Evolutionary conservation across 352 stramenopile species (phyloP).

Genomic region (Globisporangium echinulatum): DNA sequence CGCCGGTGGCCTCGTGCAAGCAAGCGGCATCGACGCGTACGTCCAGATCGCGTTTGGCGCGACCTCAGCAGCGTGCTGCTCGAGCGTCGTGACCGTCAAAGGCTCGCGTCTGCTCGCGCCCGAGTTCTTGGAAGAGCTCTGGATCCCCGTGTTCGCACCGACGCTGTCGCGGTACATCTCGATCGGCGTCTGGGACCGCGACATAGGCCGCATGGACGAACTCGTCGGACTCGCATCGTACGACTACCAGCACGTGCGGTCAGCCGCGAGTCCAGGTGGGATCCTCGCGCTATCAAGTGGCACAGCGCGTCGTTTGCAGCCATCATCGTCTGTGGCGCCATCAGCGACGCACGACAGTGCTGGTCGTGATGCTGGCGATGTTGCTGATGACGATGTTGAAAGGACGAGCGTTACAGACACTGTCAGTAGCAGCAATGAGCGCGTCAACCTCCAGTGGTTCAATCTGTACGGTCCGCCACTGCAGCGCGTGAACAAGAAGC

Average conservation of each 20-base stretch:
- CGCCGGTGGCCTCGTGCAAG: constrained; percentile 27
- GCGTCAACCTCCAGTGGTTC: constrained; percentile 56
- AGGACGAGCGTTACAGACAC: too few species aligned
- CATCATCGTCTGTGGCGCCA: neutral
- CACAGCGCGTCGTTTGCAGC: too few species aligned
- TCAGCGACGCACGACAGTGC: neutral
- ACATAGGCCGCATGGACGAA: constrained; percentile 60
- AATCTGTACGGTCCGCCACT: constrained; percentile 85
- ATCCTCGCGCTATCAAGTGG: constrained; percentile 11
- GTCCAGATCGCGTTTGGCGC: constrained; percentile 66
- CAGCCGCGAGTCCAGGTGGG: constrained; percentile 18
- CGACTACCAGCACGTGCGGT: constrained; percentile 65
- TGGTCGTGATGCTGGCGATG: constrained; percentile 2
- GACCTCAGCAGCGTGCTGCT: constrained; percentile 30
- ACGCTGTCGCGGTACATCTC: constrained; percentile 68
- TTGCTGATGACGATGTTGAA: too few species aligned
- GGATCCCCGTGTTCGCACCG: constrained; percentile 75
- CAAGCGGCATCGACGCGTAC: constrained; percentile 78
- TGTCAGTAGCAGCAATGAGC: constrained; percentile 1
- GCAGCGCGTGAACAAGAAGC: constrained; percentile 44
- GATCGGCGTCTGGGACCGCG: constrained; percentile 78
- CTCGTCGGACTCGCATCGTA: constrained; percentile 59
- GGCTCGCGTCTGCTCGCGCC: constrained; percentile 35
- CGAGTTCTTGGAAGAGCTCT: constrained; percentile 78
- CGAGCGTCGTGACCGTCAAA: constrained; percentile 57